Conservation (phyloP, 78 protist genomes). For the Acrasis kona region DNA sequence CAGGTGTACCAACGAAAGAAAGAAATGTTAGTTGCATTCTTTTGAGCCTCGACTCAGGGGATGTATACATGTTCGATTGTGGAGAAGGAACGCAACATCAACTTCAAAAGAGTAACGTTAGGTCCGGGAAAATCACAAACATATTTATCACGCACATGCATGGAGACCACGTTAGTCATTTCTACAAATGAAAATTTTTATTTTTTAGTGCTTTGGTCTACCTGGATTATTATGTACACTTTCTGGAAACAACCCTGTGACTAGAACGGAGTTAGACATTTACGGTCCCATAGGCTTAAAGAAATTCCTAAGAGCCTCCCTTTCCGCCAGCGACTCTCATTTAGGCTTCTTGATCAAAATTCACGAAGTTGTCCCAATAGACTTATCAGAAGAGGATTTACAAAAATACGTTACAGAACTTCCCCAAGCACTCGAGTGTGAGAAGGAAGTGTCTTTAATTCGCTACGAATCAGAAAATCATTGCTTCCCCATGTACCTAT, state of each 20-base stretch:
- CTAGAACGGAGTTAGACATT: background rate
- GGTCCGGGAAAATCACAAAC: background rate
- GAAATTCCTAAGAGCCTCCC: slow-evolving; percentile 5
- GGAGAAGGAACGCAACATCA: slow-evolving; percentile 36
- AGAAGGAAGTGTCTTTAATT: background rate
- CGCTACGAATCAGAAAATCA: background rate
- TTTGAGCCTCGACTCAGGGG: background rate
- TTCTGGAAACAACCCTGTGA: background rate
- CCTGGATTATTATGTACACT: slow-evolving; percentile 21
- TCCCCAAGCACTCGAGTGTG: background rate
- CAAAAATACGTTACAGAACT: slow-evolving; percentile 1
- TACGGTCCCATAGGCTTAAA: slow-evolving; percentile 32
- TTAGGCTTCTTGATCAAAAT: background rate
- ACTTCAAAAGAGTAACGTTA: background rate
- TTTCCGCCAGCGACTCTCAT: background rate
- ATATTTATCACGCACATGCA: slow-evolving; percentile 47
- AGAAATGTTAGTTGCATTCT: slow-evolving; percentile 12
- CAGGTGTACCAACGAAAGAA: slow-evolving; percentile 6
- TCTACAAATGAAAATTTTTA: too few species aligned
- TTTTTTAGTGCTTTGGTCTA: slow-evolving; percentile 39
- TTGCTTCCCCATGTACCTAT: background rate
- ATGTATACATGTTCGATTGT: slow-evolving; percentile 27
- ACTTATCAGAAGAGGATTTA: background rate
- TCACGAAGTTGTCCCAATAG: background rate
- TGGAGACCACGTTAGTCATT: slow-evolving; percentile 47